Evolutionary conservation across 805 yeast genomes (phyloP).

Genomic region (Zygosaccharomyces siamensis): DNA sequence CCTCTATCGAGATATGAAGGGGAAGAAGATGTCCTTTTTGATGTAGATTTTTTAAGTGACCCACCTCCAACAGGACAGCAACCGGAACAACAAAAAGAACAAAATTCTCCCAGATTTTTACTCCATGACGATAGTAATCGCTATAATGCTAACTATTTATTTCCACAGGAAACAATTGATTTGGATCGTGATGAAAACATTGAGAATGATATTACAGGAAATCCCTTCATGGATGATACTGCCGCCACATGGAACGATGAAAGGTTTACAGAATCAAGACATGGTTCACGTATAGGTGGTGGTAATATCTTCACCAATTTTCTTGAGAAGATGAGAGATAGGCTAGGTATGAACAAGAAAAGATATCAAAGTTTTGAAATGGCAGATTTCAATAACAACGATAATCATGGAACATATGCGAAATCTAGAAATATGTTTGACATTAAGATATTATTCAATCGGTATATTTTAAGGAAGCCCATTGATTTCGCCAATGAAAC

Average conservation of each 20-base stretch:
- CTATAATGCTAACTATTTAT: slow-evolving; percentile 12
- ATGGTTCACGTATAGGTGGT: slow-evolving; percentile 13
- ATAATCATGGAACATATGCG: slow-evolving; percentile 26
- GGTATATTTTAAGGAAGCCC: slow-evolving; percentile 33
- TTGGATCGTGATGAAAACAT: slow-evolving; percentile 33
- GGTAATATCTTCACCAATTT: slow-evolving; percentile 18
- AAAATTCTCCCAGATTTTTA: neutral
- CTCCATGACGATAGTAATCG: slow-evolving; percentile 10
- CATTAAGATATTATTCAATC: slow-evolving; percentile 38
- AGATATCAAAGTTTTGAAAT: slow-evolving; percentile 28
- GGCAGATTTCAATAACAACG: slow-evolving; percentile 28
- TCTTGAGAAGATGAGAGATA: slow-evolving; percentile 16
- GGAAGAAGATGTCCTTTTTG: slow-evolving; percentile 36
- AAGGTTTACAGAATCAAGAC: slow-evolving; percentile 6
- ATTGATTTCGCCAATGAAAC: slow-evolving; percentile 8
- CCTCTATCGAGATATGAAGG: slow-evolving; percentile 4
- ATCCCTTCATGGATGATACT: slow-evolving; percentile 23
- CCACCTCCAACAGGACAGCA: slow-evolving; percentile 11
- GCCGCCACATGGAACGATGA: slow-evolving; percentile 17
- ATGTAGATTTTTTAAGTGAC: slow-evolving; percentile 37
- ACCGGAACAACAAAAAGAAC: slow-evolving; percentile 4
- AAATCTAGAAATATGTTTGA: slow-evolving; percentile 36
- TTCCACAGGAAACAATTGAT: slow-evolving; percentile 35
- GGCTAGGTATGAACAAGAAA: slow-evolving; percentile 10
- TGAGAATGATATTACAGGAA: slow-evolving; percentile 37